Percentiles rank a stretch among this genome's conserved stretches.
Evolutionary conservation across 768 basidiomycete species (phyloP).

Genomic region (Lepiota subincarnata): DNA sequence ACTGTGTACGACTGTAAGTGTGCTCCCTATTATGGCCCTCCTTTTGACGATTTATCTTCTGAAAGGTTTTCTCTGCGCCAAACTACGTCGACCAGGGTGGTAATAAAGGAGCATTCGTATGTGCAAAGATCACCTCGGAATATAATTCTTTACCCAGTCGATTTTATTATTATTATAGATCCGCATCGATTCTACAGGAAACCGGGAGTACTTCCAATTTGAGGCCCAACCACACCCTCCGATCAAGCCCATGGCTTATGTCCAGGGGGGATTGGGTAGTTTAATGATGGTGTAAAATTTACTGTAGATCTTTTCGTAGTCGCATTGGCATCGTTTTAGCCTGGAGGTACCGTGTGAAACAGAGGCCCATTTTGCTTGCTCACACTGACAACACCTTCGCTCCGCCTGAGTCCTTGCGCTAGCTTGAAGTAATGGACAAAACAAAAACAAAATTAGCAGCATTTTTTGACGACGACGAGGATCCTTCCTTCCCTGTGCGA

Average conservation of each 20-base stretch:
- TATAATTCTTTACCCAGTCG: neutral
- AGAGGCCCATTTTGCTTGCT: neutral
- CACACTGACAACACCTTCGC: neutral
- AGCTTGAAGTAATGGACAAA: slow-evolving; percentile 49
- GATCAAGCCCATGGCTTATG: slow-evolving; percentile 91
- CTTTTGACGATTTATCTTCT: slow-evolving; percentile 7
- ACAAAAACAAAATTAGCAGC: slow-evolving; percentile 67
- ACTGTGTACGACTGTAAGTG: slow-evolving; percentile 80
- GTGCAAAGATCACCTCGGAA: slow-evolving; percentile 22
- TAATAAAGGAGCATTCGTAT: slow-evolving; percentile 89
- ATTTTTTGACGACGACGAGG: slow-evolving; percentile 83
- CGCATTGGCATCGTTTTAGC: slow-evolving; percentile 2
- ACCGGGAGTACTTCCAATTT: slow-evolving; percentile 73
- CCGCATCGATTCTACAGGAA: slow-evolving; percentile 75
- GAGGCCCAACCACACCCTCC: slow-evolving; percentile 86
- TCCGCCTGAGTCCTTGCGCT: neutral
- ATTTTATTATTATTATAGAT: slow-evolving; percentile 44
- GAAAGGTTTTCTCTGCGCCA: slow-evolving; percentile 87
- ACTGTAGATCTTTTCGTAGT: slow-evolving; percentile 1
- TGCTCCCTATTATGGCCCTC: neutral
- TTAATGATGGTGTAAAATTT: slow-evolving; percentile 57
- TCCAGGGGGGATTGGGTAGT: slow-evolving; percentile 58
- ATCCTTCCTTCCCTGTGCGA: slow-evolving; percentile 88
- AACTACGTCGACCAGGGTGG: slow-evolving; percentile 92
- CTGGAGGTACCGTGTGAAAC: slow-evolving; percentile 9